These are phyloP conservation scores for Lyophyllum semitale DNA, from an alignment of 768 basidiomycete species.

Conservation along the genomic window DNA sequence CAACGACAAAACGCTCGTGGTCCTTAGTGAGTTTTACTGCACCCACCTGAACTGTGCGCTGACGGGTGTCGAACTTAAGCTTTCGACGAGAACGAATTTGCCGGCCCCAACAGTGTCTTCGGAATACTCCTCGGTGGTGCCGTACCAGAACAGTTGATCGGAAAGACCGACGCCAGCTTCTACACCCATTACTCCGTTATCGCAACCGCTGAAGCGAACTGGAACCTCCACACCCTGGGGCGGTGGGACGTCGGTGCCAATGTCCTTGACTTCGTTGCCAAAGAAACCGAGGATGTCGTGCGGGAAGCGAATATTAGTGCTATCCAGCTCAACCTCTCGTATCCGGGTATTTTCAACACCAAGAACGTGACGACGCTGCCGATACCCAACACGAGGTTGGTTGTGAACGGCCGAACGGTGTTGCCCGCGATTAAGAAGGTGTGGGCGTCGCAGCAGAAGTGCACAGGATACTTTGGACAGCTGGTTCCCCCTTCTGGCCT, in stretches of 20 bases:
- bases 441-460: slow-evolving; percentile 25
- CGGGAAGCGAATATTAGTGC: slow-evolving; percentile 7
- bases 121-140: slow-evolving; percentile 43
- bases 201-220: slow-evolving; percentile 60
- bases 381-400: slow-evolving; percentile 25
- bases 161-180: slow-evolving; percentile 51
- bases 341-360: slow-evolving; percentile 28
- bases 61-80: slow-evolving; percentile 17
- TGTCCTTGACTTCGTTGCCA: slow-evolving; percentile 54
- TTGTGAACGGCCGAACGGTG: slow-evolving; percentile 25
- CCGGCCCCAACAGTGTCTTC: slow-evolving; percentile 48
- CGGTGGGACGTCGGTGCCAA: slow-evolving; percentile 42
- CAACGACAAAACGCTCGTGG: slow-evolving; percentile 51
- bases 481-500: slow-evolving; percentile 13
- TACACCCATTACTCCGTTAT: slow-evolving; percentile 65
- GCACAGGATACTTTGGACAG: slow-evolving; percentile 23
- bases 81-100: slow-evolving; percentile 57
- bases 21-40: slow-evolving; percentile 35
- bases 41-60: neutral
- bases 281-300: slow-evolving; percentile 43
- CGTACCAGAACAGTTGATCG: slow-evolving; percentile 40
- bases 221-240: slow-evolving; percentile 61
- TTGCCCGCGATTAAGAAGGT: slow-evolving; percentile 21
- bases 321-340: slow-evolving; percentile 24
- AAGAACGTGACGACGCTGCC: slow-evolving; percentile 13